Evolutionary conservation across 2,329 filamentous ascomycete genomes (phyloP).

Genomic region (Xylariaceae sp.): DNA sequence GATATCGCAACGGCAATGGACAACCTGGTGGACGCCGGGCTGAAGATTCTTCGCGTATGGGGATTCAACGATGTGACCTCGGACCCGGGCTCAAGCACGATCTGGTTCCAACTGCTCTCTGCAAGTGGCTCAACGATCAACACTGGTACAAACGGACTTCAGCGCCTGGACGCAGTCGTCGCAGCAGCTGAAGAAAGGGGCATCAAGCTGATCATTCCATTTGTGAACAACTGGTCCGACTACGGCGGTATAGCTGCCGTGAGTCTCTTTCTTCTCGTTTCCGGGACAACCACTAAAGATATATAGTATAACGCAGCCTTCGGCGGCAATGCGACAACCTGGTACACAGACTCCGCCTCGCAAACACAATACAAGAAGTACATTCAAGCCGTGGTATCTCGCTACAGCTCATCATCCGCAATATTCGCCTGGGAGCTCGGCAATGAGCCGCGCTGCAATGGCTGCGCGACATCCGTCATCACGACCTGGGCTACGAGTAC

Average conservation of each 20-base stretch:
- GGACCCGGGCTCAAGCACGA: constrained; percentile 34
- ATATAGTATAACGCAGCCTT: constrained; percentile 54
- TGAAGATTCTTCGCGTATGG: constrained; percentile 58
- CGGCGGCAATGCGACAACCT: constrained; percentile 50
- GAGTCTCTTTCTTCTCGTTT: constrained; percentile 8
- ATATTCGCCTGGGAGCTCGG: constrained; percentile 56
- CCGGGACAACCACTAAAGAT: neutral
- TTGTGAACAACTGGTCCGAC: constrained; percentile 69
- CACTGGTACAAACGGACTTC: constrained; percentile 59
- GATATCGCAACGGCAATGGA: constrained; percentile 54
- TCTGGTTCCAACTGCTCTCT: constrained; percentile 56
- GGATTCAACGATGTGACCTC: constrained; percentile 60
- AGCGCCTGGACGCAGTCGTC: constrained; percentile 65
- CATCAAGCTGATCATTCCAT: constrained; percentile 63
- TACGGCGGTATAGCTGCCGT: constrained; percentile 62
- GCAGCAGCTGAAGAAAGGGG: constrained; percentile 55
- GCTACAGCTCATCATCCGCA: constrained; percentile 46
- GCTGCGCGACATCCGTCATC: constrained; percentile 53
- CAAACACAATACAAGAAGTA: constrained; percentile 56
- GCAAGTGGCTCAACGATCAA: constrained; percentile 57
- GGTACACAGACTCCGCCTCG: constrained; percentile 54
- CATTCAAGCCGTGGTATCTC: constrained; percentile 46
- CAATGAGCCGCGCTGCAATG: constrained; percentile 57
- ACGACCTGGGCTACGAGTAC: constrained; percentile 57
- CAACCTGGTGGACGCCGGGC: constrained; percentile 48